These are phyloP conservation scores for Erythrophleum fordii DNA, from an alignment of 306 rosid species.

Conservation along the genomic window DNA sequence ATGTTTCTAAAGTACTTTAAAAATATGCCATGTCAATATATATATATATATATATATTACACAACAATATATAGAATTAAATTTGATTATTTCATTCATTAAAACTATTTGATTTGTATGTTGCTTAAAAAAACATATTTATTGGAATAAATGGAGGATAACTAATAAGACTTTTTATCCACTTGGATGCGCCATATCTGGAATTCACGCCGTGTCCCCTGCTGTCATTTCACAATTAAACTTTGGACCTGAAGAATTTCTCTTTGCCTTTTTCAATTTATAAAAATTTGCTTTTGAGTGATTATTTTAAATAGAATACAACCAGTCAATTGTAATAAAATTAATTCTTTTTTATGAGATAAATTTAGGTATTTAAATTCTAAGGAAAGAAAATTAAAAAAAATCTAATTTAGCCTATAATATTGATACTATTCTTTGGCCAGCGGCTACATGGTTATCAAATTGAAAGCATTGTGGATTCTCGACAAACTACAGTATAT, in stretches of 20 bases:
- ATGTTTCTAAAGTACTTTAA: no score
- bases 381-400: neutral
- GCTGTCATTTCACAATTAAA: neutral
- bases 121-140: no score
- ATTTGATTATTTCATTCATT: no score
- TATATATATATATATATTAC: no score
- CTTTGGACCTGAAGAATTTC: neutral
- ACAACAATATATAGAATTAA: no score
- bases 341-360: no score
- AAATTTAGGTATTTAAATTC: neutral
- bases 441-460: neutral
- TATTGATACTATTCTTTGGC: neutral
- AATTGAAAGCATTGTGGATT: neutral
- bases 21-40: no score
- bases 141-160: no score
- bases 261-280: neutral
- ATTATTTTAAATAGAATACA: no score
- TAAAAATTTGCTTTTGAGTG: neutral
- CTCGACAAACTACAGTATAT: neutral
- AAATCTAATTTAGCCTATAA: neutral
- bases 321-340: no score
- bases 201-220: neutral
- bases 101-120: no score
- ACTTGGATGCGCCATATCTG: neutral
- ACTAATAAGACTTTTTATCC: neutral